These are phyloP conservation scores for Hysterium pulicare DNA, from an alignment of 2,329 filamentous ascomycete genomes.

Conservation along the genomic window DNA sequence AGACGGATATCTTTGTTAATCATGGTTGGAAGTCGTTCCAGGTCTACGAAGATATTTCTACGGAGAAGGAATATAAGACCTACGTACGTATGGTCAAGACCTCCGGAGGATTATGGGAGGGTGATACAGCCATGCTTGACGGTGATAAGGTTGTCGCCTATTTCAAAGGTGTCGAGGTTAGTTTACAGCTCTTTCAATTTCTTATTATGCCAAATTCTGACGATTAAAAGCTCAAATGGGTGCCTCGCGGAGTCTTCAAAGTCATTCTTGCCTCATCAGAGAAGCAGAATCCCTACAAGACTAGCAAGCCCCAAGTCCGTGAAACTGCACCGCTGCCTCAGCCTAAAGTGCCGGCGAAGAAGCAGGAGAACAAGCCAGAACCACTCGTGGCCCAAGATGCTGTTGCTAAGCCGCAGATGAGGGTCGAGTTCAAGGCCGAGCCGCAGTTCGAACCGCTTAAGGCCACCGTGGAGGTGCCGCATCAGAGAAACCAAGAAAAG, in stretches of 20 bases:
- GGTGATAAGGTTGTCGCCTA: constrained; percentile 2
- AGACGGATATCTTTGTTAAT: constrained; percentile 14
- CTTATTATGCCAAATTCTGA: neutral
- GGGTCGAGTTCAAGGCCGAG: too few species aligned
- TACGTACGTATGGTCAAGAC: constrained; percentile 9
- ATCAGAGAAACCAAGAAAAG: too few species aligned
- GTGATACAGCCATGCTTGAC: constrained; percentile 12
- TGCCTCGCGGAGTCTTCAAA: constrained; percentile 8
- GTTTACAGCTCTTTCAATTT: neutral
- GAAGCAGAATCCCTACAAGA: too few species aligned
- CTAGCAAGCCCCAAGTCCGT: too few species aligned
- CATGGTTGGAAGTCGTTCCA: constrained; percentile 18
- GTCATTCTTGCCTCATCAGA: too few species aligned
- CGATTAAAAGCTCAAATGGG: constrained; percentile 6
- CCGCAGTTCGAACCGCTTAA: too few species aligned
- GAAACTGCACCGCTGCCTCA: too few species aligned
- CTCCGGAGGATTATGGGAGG: constrained; percentile 6
- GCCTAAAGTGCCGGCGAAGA: too few species aligned
- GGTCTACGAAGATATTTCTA: constrained; percentile 7
- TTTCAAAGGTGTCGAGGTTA: neutral
- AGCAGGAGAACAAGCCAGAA: constrained; percentile 3
- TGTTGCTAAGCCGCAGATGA: too few species aligned
- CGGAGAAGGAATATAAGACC: constrained; percentile 9
- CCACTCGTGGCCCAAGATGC: too few species aligned
- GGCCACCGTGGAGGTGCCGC: too few species aligned